Conservation (phyloP, 768 basidiomycete species). For the Lactarius quietus region DNA sequence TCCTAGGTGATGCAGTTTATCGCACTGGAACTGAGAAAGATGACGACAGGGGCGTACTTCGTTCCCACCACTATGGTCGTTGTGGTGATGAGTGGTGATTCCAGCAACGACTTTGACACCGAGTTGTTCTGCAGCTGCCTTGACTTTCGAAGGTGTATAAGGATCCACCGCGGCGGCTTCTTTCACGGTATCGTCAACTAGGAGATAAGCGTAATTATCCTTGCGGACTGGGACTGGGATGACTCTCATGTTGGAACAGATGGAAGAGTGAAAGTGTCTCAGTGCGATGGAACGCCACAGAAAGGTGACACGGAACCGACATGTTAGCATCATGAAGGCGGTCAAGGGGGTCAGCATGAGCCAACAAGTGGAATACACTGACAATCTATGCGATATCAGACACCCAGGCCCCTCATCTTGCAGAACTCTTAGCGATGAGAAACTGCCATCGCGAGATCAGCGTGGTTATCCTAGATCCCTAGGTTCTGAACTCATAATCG, state of each 20-base stretch:
- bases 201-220: constrained; percentile 84
- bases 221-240: constrained; percentile 73
- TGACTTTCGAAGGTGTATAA: constrained; percentile 69
- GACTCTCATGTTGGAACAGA: constrained; percentile 55
- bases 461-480: too few relatives aligned
- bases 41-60: constrained; percentile 43
- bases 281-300: not conserved
- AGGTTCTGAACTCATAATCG: constrained; percentile 7
- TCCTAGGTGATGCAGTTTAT: constrained; percentile 29
- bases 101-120: constrained; percentile 65
- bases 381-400: too few relatives aligned
- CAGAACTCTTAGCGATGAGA: too few relatives aligned
- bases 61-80: constrained; percentile 89
- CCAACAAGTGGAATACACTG: too few relatives aligned
- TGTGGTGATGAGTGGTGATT: constrained; percentile 91
- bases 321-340: not conserved
- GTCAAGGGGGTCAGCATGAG: too few relatives aligned
- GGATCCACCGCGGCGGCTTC: constrained; percentile 80
- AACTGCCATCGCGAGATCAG: too few relatives aligned
- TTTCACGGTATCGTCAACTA: constrained; percentile 64
- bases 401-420: too few relatives aligned
- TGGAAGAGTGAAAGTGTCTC: constrained; percentile 25
- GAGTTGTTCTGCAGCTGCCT: constrained; percentile 54
- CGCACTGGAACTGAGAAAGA: constrained; percentile 5
- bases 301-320: not conserved